Conservation (phyloP, 306 rosid species). For the Glycine tomentella region DNA sequence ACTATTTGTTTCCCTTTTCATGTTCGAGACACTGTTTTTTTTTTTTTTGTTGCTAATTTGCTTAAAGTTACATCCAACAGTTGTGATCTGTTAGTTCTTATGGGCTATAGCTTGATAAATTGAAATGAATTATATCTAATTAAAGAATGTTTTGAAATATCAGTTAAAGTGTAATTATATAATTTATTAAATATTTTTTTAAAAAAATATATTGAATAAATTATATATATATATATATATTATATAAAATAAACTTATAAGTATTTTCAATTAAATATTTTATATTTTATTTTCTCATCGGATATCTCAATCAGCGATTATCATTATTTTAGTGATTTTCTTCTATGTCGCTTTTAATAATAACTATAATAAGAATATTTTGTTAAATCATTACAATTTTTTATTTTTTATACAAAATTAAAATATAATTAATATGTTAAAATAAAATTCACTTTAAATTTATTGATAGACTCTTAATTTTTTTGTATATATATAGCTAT, state of each 20-base stretch:
- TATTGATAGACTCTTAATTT: not conserved
- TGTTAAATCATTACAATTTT: no score
- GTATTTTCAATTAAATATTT: not conserved
- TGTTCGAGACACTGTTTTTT: no score
- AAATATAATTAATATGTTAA: no score
- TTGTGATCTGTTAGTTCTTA: no score
- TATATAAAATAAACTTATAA: no score
- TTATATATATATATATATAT: not conserved
- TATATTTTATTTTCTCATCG: not conserved
- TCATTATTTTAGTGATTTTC: not conserved
- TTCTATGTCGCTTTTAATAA: no score
- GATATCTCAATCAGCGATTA: not conserved
- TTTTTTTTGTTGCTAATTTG: no score
- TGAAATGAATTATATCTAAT: not conserved
- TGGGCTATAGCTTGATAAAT: not conserved
- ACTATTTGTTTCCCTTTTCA: no score
- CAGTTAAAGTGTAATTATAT: not conserved
- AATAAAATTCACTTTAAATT: not conserved
- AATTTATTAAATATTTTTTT: not conserved
- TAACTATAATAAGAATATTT: no score
- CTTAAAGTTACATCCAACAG: no score
- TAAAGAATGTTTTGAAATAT: not conserved
- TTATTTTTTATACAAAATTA: not conserved
- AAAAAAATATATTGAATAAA: not conserved
- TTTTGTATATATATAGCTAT: not conserved